Conservation (phyloP, 345 rosid genomes). For the Angophora floribunda region DNA sequence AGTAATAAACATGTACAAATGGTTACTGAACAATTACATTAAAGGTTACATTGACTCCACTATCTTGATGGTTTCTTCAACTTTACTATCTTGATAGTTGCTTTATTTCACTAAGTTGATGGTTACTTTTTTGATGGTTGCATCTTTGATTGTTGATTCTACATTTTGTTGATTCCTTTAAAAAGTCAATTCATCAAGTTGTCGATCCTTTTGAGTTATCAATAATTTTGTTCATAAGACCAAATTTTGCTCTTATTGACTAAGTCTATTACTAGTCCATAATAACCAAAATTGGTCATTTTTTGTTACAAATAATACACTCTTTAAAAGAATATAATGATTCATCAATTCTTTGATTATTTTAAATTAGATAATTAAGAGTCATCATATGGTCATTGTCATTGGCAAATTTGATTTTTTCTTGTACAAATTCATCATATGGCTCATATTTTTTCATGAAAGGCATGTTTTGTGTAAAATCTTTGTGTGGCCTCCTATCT, state of each 20-base stretch:
- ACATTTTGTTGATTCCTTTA: not conserved
- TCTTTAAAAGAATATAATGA: not conserved
- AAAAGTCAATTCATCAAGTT: not conserved
- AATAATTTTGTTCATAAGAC: too few relatives aligned
- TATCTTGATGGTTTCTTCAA: not conserved
- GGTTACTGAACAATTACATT: not conserved
- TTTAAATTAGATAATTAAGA: not conserved
- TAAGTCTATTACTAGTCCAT: not conserved
- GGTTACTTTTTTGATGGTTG: not conserved
- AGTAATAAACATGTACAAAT: too few relatives aligned
- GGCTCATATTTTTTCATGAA: not conserved
- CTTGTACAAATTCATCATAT: not conserved
- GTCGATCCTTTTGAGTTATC: not conserved
- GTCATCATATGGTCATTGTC: not conserved
- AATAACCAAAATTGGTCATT: not conserved
- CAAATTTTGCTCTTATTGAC: not conserved
- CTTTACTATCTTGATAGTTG: not conserved
- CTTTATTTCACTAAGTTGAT: fast-evolving
- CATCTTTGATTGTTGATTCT: not conserved
- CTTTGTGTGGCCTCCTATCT: not conserved
- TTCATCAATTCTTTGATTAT: not conserved
- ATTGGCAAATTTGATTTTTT: not conserved
- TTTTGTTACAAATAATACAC: not conserved
- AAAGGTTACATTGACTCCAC: not conserved
- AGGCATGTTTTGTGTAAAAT: not conserved